Evolutionary conservation across 2,329 filamentous ascomycete species (phyloP).

Genomic region (Fusarium sp.): DNA sequence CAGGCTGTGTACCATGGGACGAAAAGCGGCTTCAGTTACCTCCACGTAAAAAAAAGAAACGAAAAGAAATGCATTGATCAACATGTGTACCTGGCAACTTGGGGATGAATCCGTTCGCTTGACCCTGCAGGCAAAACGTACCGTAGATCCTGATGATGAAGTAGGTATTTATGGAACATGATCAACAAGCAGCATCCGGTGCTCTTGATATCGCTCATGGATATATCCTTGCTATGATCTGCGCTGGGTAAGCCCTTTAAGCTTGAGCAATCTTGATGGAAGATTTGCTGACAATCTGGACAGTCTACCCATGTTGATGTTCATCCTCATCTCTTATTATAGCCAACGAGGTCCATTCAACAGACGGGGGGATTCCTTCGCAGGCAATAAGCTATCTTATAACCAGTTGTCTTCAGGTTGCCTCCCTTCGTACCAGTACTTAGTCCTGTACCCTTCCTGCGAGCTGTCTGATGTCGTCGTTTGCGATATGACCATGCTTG

Average conservation of each 20-base stretch:
- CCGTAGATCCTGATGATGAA: not conserved
- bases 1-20: not conserved
- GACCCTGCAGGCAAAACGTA: not conserved
- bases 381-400: not conserved
- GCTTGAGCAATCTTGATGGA: not conserved
- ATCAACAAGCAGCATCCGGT: not conserved
- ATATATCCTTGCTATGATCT: constrained; percentile 1
- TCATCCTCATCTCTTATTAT: not conserved
- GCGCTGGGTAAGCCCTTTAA: not conserved
- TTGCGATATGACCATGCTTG: not conserved
- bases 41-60: not conserved
- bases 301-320: not conserved
- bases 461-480: not conserved
- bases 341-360: not conserved
- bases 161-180: not conserved
- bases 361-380: too few relatives aligned
- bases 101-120: not conserved
- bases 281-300: not conserved
- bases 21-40: not conserved
- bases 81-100: not conserved
- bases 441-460: not conserved
- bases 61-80: not conserved
- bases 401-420: not conserved
- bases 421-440: not conserved
- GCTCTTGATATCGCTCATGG: not conserved